Conservation (phyloP, 2,329 filamentous ascomycete genomes). For the Lachnellula hyalina region DNA sequence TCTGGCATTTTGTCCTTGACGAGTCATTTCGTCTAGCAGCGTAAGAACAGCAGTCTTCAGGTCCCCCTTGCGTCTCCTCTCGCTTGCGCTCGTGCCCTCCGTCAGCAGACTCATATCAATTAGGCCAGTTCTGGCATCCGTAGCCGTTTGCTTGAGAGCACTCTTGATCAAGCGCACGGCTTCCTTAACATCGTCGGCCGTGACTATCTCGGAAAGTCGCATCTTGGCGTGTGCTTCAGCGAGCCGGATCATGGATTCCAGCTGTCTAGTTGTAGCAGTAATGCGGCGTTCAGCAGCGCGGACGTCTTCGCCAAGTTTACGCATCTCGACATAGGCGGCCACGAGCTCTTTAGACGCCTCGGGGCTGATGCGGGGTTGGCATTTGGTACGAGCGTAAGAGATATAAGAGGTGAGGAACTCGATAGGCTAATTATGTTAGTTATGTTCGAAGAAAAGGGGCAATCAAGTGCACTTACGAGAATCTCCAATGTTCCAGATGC, state of each 20-base stretch:
- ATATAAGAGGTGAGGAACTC: slow-evolving; percentile 97
- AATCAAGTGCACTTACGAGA: slow-evolving; percentile 52
- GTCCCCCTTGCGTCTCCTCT: slow-evolving; percentile 76
- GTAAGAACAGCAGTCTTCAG: slow-evolving; percentile 73
- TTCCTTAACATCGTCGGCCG: slow-evolving; percentile 77
- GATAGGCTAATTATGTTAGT: slow-evolving; percentile 57
- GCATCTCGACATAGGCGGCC: slow-evolving; percentile 88
- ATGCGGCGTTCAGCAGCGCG: slow-evolving; percentile 90
- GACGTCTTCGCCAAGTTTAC: slow-evolving; percentile 82
- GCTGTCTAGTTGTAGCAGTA: slow-evolving; percentile 91
- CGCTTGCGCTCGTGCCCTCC: slow-evolving; percentile 86
- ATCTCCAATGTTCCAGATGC: slow-evolving; percentile 71
- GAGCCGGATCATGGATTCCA: slow-evolving; percentile 98
- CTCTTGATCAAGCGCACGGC: slow-evolving; percentile 89
- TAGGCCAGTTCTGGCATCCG: slow-evolving; percentile 79
- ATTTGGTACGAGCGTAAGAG: slow-evolving; percentile 83
- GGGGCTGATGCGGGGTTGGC: slow-evolving; percentile 76
- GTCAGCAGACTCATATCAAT: slow-evolving; percentile 97
- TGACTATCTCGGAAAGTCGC: slow-evolving; percentile 75
- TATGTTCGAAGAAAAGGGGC: slow-evolving; percentile 2
- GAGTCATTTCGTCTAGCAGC: slow-evolving; percentile 75
- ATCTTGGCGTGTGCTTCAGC: slow-evolving; percentile 97
- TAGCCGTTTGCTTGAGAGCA: slow-evolving; percentile 95
- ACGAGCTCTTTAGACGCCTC: slow-evolving; percentile 81
- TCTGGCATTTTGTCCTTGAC: slow-evolving; percentile 61